Evolutionary conservation across 352 stramenopile species (phyloP), one percentile per base, ranked within the genome.

Genomic region (Phytophthora hibernalis): DNA sequence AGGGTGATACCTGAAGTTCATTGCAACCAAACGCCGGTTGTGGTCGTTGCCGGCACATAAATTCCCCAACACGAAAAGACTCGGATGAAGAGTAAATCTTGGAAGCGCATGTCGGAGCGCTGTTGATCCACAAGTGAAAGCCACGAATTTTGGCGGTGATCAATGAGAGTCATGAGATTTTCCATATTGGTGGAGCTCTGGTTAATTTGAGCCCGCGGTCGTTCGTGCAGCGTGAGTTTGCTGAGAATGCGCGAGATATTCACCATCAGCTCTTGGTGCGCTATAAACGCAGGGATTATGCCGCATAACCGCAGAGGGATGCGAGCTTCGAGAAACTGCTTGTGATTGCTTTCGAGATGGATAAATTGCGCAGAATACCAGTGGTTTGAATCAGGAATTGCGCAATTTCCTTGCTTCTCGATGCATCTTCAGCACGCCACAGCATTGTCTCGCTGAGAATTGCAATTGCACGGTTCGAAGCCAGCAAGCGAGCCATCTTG

Each of bases 21-120:
- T 51, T 0, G 65, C 76, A 16, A 96, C 50, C 21, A 81, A 61
- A 0, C 65, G 48, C 8, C 89, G 82, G 48, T 94, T 96, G 38
- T 78, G 76, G 38, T 97, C 89, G 53, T 96, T 96, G 2, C 76
- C 80, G 21, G 91, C 89, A 53, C 88, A 96, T n/a, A 96, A 67
- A 59, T 97, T 97, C 1, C 89, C 91, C 1, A 97, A 70, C 31
- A 88, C 73, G 56, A 97, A 97, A 88, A 89, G 21, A 92, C 71
- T 11, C 91, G 88, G 10, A 97, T 61, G 16, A 95, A 73, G 16
- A 93, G 65, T 21, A 77, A 58, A 40, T 89, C 80, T 31, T 92
- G 83, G 30, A 74, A 76, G 3, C 69, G 74, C 24, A 52, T 68
- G 5, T 87, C 80, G 0, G 47, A 26, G 2, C 62, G 70, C 22